Base-by-base conservation (phyloP, 306 rosid species). In the Castanopsis chinensis region DNA sequence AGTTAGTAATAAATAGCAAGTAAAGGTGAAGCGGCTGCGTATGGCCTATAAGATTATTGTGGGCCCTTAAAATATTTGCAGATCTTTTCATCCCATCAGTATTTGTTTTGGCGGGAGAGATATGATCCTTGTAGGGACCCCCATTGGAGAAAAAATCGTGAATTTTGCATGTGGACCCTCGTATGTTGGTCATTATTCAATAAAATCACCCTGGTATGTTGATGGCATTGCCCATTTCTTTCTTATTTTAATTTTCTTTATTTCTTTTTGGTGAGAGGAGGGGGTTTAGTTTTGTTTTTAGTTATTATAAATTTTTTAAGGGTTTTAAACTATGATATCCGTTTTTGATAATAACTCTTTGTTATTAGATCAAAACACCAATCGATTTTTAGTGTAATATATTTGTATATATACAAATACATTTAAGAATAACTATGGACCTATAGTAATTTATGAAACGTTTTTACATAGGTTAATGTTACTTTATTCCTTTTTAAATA, bases 301-400 rank as follows among this genome's bases (percentile, higher is more conserved):
- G 45, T 41, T 8, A 41, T 41, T 8, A 41, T 41, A 41, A 41
- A 2, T 6, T 7, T 37, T 37, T 7, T 35, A 0, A 41, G 3
- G 0, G 0, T 41, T 41, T 37, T 41, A 41, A 41, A 0, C 0
- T 41, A 41, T 41, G 11, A 8, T 1, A 8, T 8, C 8, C 3
- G 3, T 0, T 8, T 0, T 8, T 41, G 0, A 37, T 37, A 0
- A 37, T 37, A 37, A 0, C 0, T 37, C 2, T 37, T 37, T 37
- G 7, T 7, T 0, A 37, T 37, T 0, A 0, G 0, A 37, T 37
- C 0, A 37, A 7, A 0, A 37, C 0, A 37, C 11, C 3, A 37
- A 7, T 7, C 0, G 3, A 0, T 37, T 37, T 37, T 37, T 37
- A 8, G 11, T 37, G 2, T 37, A 37, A 37, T 37, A 37, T 7